Evolutionary conservation across 2,329 filamentous ascomycete genomes (phyloP).

Genomic region (Apiospora arundinis): DNA sequence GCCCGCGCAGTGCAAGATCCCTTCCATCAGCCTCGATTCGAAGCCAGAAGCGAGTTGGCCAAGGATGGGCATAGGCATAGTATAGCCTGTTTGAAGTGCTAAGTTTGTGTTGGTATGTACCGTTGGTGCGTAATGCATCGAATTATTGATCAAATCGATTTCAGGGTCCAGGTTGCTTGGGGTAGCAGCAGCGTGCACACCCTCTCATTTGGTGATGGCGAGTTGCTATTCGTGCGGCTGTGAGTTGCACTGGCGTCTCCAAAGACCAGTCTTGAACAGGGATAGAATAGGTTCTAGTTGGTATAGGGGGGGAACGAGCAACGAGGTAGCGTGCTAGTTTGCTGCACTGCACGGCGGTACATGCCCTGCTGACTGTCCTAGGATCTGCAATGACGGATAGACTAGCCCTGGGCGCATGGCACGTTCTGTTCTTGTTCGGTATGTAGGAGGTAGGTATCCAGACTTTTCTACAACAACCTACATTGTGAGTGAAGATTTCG

Average conservation of each 20-base stretch:
- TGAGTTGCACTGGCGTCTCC: slow-evolving; percentile 1
- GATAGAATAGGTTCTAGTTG: background rate
- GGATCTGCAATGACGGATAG: slow-evolving; percentile 1
- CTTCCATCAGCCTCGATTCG: background rate
- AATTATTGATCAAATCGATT: slow-evolving; percentile 9
- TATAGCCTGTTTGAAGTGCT: slow-evolving; percentile 1
- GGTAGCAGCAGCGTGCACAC: slow-evolving; percentile 6
- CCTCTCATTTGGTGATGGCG: background rate
- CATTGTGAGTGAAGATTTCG: background rate
- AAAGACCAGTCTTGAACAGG: background rate
- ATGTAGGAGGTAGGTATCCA: background rate
- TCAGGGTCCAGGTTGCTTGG: slow-evolving; percentile 19
- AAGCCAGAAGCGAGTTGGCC: background rate
- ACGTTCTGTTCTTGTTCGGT: background rate
- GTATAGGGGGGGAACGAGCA: background rate
- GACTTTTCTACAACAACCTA: background rate
- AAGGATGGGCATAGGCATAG: background rate
- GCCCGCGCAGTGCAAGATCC: background rate
- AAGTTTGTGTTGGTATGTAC: background rate
- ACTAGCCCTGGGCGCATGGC: background rate
- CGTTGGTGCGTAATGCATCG: slow-evolving; percentile 9
- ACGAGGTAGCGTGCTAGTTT: background rate
- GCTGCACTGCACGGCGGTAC: background rate
- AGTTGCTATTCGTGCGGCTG: slow-evolving; percentile 20
- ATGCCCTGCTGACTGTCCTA: background rate